Percentiles rank a stretch among this genome's conserved stretches.
Conservation (phyloP, 805 yeast species). For the Wickerhamia fluorescens region DNA sequence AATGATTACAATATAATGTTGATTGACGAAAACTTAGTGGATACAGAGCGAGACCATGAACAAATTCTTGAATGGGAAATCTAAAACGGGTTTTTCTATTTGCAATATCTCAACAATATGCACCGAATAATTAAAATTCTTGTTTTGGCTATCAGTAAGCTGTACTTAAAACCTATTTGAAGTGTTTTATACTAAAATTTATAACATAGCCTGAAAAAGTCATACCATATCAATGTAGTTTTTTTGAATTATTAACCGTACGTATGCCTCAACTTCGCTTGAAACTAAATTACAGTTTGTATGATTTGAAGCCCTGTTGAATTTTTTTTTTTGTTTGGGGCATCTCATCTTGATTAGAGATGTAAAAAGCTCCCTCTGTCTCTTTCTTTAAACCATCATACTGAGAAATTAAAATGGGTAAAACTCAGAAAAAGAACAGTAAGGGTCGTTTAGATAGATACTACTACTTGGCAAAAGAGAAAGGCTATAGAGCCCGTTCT, state of each 20-base stretch:
- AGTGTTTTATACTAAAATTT: too few species aligned
- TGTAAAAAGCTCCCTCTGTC: neutral
- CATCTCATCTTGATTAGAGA: conserved; percentile 4
- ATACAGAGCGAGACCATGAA: conserved; percentile 21
- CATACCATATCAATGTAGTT: too few species aligned
- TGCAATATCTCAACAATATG: too few species aligned
- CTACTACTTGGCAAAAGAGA: conserved; percentile 93
- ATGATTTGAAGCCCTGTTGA: conserved; percentile 1
- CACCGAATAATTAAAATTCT: too few species aligned
- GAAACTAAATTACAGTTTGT: neutral
- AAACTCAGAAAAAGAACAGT: conserved; percentile 87
- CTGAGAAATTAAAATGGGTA: too few species aligned
- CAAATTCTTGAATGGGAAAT: conserved; percentile 46
- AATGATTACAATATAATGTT: conserved; percentile 64
- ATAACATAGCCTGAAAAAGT: too few species aligned
- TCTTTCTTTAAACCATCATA: neutral
- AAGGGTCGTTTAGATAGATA: conserved; percentile 99
- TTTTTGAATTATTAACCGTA: too few species aligned
- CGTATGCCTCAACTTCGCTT: too few species aligned
- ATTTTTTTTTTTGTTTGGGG: too few species aligned
- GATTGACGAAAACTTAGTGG: conserved; percentile 58
- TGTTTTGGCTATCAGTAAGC: too few species aligned
- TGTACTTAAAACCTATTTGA: too few species aligned
- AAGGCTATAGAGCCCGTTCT: conserved; percentile 98
- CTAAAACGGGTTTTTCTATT: too few species aligned